Evolutionary conservation across 805 yeast species (phyloP).

Genomic region (Yarrowia porcina): DNA sequence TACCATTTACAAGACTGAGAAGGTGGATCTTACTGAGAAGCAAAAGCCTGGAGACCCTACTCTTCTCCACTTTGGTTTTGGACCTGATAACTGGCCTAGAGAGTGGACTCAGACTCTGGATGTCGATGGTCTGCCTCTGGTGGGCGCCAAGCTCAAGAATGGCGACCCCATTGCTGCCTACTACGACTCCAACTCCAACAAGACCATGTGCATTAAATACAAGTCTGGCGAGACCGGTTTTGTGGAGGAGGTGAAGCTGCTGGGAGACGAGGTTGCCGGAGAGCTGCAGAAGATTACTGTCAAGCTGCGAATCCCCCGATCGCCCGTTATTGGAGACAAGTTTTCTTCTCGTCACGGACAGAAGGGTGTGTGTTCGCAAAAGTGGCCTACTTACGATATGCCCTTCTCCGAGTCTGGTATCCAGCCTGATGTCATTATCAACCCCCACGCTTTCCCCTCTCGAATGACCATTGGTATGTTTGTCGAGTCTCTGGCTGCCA

Average conservation of each 20-base stretch:
- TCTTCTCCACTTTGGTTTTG: constrained; percentile 91
- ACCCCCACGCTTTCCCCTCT: constrained; percentile 99
- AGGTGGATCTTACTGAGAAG: constrained; percentile 71
- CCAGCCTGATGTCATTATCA: constrained; percentile 95
- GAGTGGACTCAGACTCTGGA: constrained; percentile 86
- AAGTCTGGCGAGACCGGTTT: constrained; percentile 93
- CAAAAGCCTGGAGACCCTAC: constrained; percentile 92
- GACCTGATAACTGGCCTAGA: constrained; percentile 88
- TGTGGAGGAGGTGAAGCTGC: constrained; percentile 88
- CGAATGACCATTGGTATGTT: constrained; percentile 99
- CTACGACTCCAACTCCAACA: constrained; percentile 85
- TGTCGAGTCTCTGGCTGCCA: constrained; percentile 97
- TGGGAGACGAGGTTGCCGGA: constrained; percentile 75
- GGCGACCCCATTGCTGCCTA: constrained; percentile 96
- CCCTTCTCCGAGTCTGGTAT: constrained; percentile 96
- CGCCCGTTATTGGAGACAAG: constrained; percentile 95
- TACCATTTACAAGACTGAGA: constrained; percentile 91
- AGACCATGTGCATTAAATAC: constrained; percentile 86
- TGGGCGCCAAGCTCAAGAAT: constrained; percentile 84
- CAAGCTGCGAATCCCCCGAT: constrained; percentile 85
- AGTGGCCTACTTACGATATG: constrained; percentile 96
- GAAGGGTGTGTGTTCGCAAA: constrained; percentile 97
- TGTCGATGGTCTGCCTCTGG: constrained; percentile 85
- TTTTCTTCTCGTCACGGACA: constrained; percentile 98
- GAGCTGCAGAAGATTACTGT: constrained; percentile 85